phyloP scores from a whole-genome alignment of 75 land plant genomes.

The Isoetes taiwanensis region DNA sequence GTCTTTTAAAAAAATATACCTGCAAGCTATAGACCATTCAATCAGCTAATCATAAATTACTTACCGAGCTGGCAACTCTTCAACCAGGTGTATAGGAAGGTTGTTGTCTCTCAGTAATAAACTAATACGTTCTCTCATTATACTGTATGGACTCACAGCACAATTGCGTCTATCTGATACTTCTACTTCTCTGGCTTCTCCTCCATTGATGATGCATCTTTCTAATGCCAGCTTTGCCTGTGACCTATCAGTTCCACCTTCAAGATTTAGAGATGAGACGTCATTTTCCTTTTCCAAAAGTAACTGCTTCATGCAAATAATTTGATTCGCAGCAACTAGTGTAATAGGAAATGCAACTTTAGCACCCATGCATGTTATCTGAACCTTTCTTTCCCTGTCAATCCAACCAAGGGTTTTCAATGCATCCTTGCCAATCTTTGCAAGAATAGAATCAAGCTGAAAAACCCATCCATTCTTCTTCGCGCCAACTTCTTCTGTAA shows the following conservation, averaged over 20 bases:
- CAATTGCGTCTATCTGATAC: conserved; percentile 16
- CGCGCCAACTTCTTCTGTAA: not conserved
- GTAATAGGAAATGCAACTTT: conserved; percentile 57
- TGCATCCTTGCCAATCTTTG: conserved; percentile 65
- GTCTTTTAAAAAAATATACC: no score
- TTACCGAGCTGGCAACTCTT: conserved; percentile 65
- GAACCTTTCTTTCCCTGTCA: conserved; percentile 45
- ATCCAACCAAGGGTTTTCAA: conserved; percentile 75
- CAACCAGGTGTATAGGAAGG: conserved; percentile 36
- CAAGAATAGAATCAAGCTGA: conserved; percentile 37
- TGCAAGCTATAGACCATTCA: no score
- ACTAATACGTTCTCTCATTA: conserved; percentile 33
- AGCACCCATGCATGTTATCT: conserved; percentile 20
- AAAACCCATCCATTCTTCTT: conserved; percentile 27
- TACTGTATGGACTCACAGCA: conserved; percentile 29
- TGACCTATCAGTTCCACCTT: not conserved
- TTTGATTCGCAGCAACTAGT: conserved; percentile 16
- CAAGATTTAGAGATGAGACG: not conserved
- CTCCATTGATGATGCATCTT: conserved; percentile 2
- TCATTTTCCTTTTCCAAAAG: conserved; percentile 9
- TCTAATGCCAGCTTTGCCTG: not conserved
- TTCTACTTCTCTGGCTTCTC: conserved; percentile 21
- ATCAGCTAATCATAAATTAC: no score
- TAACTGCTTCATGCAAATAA: not conserved
- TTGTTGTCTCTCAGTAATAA: conserved; percentile 32